Evolutionary conservation across 2,329 filamentous ascomycete species (phyloP), one percentile per base, ranked within the genome.

Genomic region (Alternaria burnsii): DNA sequence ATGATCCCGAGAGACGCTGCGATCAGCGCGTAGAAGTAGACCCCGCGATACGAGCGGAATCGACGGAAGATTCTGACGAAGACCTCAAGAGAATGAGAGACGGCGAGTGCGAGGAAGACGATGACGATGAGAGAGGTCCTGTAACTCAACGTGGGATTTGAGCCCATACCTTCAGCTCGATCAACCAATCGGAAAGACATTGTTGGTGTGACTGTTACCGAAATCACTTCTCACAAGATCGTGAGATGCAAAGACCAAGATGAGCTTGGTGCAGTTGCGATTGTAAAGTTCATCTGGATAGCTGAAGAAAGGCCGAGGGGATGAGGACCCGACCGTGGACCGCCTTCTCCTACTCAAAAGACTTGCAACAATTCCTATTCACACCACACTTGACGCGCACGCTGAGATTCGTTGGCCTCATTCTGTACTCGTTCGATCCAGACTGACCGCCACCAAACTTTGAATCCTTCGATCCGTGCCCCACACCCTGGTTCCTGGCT

Each of bases 71-170:
- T 70, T 16, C 52, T 56, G 51, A 68, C 36, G 20, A 55, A 54
- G 16, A 72, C 58, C 55, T 72, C 70, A 18, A 65, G 36, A 14
- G 63, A 58, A 48, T 71, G 64, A 52, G 64, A 71, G 46, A 62
- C 54, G 32, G 66, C 66, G 42, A 71, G 55, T 5, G 58, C 55
- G 8, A 64, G 43, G 24, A 71, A 72, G 42, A 58, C 58, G 5
- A 58, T 57, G 43, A 62, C 40, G n/a, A 59, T 7, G 30, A 65
- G 62, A 14, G 62, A 56, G 26, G 51, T 62, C 2, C 30, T 52
- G 44, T 62, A 62, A 28, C 59, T 41, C 9, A 62, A 42, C 10
- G 44, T 52, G 20, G 40, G 52, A n/a, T 52, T 43, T 4, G 40
- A 22, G 43, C 60, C 61, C 57, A 66, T 66, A 16, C 63, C 63